Conservation (phyloP, 2,329 filamentous ascomycete genomes). For the Arthrinium phaeospermum region DNA sequence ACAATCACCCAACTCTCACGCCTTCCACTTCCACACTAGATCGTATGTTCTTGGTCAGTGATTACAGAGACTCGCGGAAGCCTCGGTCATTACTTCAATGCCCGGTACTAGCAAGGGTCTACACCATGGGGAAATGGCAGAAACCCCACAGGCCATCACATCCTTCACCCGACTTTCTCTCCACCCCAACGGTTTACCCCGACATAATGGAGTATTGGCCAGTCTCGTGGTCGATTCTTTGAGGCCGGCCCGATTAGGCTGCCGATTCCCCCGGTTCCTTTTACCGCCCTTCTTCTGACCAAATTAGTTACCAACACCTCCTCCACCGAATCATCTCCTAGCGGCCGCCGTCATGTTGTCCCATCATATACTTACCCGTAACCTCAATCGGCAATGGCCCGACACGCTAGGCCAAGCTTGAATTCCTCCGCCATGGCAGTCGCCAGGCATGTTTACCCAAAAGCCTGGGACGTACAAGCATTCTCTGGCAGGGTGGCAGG, state of each 20-base stretch:
- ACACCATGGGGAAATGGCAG: not conserved
- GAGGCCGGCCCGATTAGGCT: not conserved
- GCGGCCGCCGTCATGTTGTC: not conserved
- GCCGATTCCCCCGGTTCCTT: not conserved
- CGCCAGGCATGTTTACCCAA: not conserved
- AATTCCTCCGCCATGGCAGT: not conserved
- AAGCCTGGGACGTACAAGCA: not conserved
- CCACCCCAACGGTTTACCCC: not conserved
- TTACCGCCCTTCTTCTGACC: not conserved
- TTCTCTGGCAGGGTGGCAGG: not conserved
- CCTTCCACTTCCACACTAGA: not conserved
- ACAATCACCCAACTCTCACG: not conserved
- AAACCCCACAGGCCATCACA: not conserved
- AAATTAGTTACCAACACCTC: not conserved
- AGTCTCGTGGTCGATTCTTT: conserved; percentile 6
- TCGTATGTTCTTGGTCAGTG: not conserved
- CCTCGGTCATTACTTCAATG: conserved; percentile 5
- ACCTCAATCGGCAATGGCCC: not conserved
- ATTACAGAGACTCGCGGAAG: not conserved
- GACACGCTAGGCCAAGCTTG: not conserved
- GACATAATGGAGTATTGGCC: not conserved
- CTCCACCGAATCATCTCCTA: not conserved
- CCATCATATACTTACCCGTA: not conserved
- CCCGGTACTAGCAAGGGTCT: not conserved
- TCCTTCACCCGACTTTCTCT: not conserved